phyloP scores from a whole-genome alignment of 768 basidiomycete species.

The Boletus tylopilopsis region DNA sequence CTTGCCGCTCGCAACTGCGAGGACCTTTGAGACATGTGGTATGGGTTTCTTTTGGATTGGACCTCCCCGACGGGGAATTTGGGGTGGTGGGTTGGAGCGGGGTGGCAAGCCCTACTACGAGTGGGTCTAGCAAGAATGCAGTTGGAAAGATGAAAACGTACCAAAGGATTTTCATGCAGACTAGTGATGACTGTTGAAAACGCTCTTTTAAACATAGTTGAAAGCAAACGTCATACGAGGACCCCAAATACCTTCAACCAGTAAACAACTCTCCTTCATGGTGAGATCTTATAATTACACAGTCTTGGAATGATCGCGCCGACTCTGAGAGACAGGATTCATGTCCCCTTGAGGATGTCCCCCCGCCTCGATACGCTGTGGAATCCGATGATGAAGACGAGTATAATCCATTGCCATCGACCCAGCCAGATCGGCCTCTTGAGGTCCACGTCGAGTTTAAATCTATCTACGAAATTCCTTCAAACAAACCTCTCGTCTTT shows the following conservation, averaged over 20 bases:
- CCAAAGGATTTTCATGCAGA: slow-evolving; percentile 56
- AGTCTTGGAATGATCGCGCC: no score
- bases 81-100: slow-evolving; percentile 41
- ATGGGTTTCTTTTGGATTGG: slow-evolving; percentile 54
- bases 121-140: slow-evolving; percentile 10
- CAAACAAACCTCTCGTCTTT: slow-evolving; percentile 36
- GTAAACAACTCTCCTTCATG: slow-evolving; percentile 7
- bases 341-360: slow-evolving; percentile 53
- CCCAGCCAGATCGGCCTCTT: slow-evolving; percentile 8
- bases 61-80: slow-evolving; percentile 57
- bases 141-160: slow-evolving; percentile 22
- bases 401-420: slow-evolving; percentile 38
- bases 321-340: slow-evolving; percentile 43
- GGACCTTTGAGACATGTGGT: slow-evolving; percentile 72
- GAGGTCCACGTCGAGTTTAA: slow-evolving; percentile 36
- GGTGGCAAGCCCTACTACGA: slow-evolving; percentile 32
- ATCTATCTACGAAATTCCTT: slow-evolving; percentile 30
- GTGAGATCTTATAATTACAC: no score
- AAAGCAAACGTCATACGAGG: no score
- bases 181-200: slow-evolving; percentile 14
- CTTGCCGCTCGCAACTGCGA: slow-evolving; percentile 89
- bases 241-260: not conserved
- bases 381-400: slow-evolving; percentile 73
- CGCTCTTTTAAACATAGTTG: slow-evolving; percentile 10
- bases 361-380: slow-evolving; percentile 56